phyloP scores from a whole-genome alignment of 2,329 filamentous ascomycete species.

The Aspergillus carbonarius region DNA sequence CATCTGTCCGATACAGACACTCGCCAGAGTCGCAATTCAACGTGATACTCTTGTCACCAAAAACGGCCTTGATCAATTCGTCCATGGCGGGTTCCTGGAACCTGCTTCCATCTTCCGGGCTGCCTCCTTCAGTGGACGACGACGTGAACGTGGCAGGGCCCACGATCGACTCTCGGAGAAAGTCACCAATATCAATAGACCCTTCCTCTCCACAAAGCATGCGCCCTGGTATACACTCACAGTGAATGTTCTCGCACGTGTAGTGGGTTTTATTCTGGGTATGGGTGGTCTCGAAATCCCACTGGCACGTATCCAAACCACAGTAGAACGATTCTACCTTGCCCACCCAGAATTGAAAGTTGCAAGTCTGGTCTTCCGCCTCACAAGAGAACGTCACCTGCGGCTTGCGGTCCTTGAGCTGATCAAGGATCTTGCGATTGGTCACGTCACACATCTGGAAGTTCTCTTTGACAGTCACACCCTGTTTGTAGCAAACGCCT shows the following conservation, averaged over 20 bases:
- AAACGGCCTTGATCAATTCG: constrained; percentile 79
- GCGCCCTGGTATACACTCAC: constrained; percentile 82
- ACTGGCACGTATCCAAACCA: constrained; percentile 76
- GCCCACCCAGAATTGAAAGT: constrained; percentile 99
- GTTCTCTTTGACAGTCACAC: constrained; percentile 88
- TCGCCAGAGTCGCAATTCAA: constrained; percentile 82
- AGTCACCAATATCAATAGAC: constrained; percentile 89
- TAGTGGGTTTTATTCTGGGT: constrained; percentile 80
- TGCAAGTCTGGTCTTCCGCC: constrained; percentile 71
- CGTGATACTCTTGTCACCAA: constrained; percentile 87
- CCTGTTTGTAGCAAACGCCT: constrained; percentile 88
- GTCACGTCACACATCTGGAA: constrained; percentile 98
- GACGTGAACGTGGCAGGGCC: constrained; percentile 86
- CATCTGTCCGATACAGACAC: constrained; percentile 87
- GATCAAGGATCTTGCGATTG: constrained; percentile 86
- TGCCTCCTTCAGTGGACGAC: constrained; percentile 53
- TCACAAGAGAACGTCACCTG: constrained; percentile 95
- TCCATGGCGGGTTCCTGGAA: constrained; percentile 95
- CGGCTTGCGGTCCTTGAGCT: constrained; percentile 79
- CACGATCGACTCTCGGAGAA: constrained; percentile 76
- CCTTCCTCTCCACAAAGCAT: constrained; percentile 93
- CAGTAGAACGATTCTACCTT: constrained; percentile 96
- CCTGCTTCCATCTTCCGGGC: constrained; percentile 68
- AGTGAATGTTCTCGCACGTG: constrained; percentile 78
- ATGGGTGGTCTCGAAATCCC: constrained; percentile 66